phyloP scores from a whole-genome alignment of 371 early-diverging fungal species.

The Syncephalastrum monosporum region DNA sequence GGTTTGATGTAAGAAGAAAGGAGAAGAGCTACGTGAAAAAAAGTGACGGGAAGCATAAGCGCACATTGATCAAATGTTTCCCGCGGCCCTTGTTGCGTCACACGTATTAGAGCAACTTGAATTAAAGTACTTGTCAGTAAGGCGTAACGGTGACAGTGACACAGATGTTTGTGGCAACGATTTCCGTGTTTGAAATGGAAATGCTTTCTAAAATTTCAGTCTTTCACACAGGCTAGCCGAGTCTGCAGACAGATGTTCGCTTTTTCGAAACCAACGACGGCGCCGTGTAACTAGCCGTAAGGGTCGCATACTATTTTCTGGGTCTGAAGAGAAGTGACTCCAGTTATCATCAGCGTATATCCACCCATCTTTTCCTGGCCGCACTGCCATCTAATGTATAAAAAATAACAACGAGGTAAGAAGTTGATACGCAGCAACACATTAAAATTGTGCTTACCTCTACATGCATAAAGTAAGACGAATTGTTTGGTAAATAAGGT shows the following conservation, averaged over 20 bases:
- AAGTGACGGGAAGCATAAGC: too few species aligned
- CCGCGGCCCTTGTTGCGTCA: too few species aligned
- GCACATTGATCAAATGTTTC: too few species aligned
- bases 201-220: too few species aligned
- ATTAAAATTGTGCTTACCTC: neutral
- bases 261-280: conserved; percentile 17
- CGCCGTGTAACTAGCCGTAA: conserved; percentile 9
- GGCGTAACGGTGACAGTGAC: too few species aligned
- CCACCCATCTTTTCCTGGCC: conserved; percentile 27
- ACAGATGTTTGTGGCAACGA: too few species aligned
- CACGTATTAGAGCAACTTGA: too few species aligned
- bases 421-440: neutral
- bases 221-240: too few species aligned
- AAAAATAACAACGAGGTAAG: neutral
- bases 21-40: too few species aligned
- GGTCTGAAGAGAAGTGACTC: conserved; percentile 7
- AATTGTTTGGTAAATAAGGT: neutral
- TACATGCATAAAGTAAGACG: neutral
- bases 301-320: neutral
- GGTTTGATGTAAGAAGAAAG: too few species aligned
- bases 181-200: too few species aligned
- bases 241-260: neutral
- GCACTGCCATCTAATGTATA: conserved; percentile 10
- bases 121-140: too few species aligned
- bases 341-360: conserved; percentile 26